Conservation (phyloP, 2,329 filamentous ascomycete species). For the Clonostachys chloroleuca region DNA sequence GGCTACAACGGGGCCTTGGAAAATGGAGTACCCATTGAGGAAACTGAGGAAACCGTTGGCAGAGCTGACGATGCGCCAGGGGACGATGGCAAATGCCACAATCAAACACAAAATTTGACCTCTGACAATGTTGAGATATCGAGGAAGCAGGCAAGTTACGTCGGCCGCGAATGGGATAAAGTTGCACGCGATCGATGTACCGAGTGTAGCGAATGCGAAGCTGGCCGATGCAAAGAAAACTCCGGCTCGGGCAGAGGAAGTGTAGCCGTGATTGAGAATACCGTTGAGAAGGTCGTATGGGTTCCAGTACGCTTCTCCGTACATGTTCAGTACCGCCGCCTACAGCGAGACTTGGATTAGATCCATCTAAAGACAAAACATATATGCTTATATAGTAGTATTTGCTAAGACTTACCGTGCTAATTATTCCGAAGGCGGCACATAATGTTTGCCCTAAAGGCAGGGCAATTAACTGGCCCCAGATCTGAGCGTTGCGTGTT, state of each 20-base stretch:
- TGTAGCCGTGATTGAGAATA: too few relatives aligned
- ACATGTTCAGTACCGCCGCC: too few relatives aligned
- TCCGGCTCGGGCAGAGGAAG: too few relatives aligned
- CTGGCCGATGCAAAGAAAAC: too few relatives aligned
- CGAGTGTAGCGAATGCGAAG: too few relatives aligned
- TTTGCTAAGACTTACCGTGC: neutral
- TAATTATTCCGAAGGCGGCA: neutral
- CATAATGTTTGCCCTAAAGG: neutral
- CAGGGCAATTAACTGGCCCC: neutral
- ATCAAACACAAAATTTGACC: conserved; percentile 33
- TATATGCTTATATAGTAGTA: too few relatives aligned
- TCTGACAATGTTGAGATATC: conserved; percentile 50
- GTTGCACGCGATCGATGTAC: neutral
- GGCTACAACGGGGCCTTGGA: conserved; percentile 14
- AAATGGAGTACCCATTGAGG: conserved; percentile 13
- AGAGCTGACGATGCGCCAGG: conserved; percentile 15
- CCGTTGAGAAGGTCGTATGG: too few relatives aligned
- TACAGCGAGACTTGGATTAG: too few relatives aligned
- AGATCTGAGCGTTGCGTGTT: neutral
- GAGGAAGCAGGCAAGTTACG: conserved; percentile 38
- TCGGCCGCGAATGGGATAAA: conserved; percentile 9
- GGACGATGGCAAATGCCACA: conserved; percentile 13
- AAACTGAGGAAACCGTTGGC: conserved; percentile 13
- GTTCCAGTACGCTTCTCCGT: too few relatives aligned
- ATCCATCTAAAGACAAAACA: too few relatives aligned